Base-by-base conservation (phyloP, 768 basidiomycete genomes). In the Daedaleopsis sinensis region DNA sequence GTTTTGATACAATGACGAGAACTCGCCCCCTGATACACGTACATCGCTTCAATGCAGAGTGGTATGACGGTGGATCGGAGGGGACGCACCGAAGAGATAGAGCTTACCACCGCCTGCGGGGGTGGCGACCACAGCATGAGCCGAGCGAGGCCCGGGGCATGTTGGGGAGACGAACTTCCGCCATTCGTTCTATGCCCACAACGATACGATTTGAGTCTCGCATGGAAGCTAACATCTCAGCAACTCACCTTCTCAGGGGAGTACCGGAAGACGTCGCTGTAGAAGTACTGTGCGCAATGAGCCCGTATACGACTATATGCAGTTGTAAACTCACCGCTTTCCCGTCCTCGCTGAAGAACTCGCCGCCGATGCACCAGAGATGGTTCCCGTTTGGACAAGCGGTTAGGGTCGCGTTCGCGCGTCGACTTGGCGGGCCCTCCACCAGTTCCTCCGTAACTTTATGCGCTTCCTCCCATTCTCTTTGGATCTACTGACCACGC, bases 221-320 rank as follows among this genome's bases (percentile, higher is more conserved):
- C 16, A 52, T 37, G 48, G 42, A 47, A n/a, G 21, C 36, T 5
- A 37, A 46, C 2, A 19, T 37, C 43, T 38, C 5, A 51, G 18
- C 38, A 43, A 38, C 37, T 39, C 37, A 84, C 86, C 79, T 93
- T 93, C 39, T 93, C 91, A 0, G 93, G 91, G 0, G 88, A 82
- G 73, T 96, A 96, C 21, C 94, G 81, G 72, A 89, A 95, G 0
- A 93, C 86, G 66, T 95, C 94, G 65, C 89, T 91, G 75, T 94
- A 94, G 73, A 94, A 93, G 70, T 93, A 84, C 90, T 92, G 52
- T 4, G 21, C 21, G 2, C 38, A 23, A 24, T 35, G 23, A 10
- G 39, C 39, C 21, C 16, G 21, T 55, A 48, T n/a, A 35, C 51
- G 24, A 13, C 2, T 35, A 44, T 38, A 55, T 15, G 1, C 18